Base-by-base conservation (phyloP, 108 stramenopile species). In the Chaetoceros muelleri region DNA sequence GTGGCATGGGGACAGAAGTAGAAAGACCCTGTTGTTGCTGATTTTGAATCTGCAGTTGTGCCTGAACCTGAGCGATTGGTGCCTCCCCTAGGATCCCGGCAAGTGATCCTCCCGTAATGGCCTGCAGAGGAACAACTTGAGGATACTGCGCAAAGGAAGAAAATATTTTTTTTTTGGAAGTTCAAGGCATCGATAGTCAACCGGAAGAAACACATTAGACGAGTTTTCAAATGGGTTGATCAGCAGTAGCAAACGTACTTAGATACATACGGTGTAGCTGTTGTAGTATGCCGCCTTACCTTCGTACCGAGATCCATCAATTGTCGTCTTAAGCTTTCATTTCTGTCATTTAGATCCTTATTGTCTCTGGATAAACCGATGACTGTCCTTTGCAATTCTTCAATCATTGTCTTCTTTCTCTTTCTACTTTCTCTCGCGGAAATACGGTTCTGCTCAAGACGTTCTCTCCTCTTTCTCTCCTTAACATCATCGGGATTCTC, bases 401-500 rank as follows among this genome's bases (percentile, higher is more conserved):
- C 92, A 58, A 94, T 87, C 85, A 87, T 84, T 40, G 74, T 78
- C 72, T 94, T 94, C 70, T 90, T 94, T 28, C 87, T 74, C 56
- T 85, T 85, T 23, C 92, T 76, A 18, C 80, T 82, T 70, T 94
- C 92, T 24, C 87, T 56, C 0, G 92, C 92, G 7, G 86, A 85
- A 44, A 90, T 85, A 3, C 92, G 79, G 62, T 93, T 93, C 70
- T 88, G 86, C 74, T 93, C 90, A 62, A 93, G 69, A 3, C 90
- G 84, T 60, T 93, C 86, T 51, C 71, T 75, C 7, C 84, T 81
- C 58, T 89, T 89, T 7, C 57, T 67, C 8, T 55, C 69, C 51
- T 72, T 71, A 34, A 30, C 45, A 2, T 28, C 64, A 24, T 64
- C 58, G 21, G n/a, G 27, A 22, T 44, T 30, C 24, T 53, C 62